These are phyloP conservation scores for Paraphysoderma sedebokerense DNA, from an alignment of 371 early-diverging fungal genomes.

Conservation along the genomic window DNA sequence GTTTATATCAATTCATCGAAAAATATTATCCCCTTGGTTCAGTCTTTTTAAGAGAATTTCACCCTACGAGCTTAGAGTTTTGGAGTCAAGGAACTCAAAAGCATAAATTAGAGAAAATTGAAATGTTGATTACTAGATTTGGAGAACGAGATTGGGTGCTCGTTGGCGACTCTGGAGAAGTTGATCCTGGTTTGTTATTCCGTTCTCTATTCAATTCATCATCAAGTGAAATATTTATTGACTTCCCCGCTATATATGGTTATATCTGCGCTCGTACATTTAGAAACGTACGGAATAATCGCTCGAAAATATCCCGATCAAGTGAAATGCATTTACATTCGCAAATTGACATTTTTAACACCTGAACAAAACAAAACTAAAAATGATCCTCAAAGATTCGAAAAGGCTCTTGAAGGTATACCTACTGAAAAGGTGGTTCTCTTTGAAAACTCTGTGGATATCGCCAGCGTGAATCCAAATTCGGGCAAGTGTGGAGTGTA, in stretches of 20 bases:
- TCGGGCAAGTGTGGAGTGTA: slow-evolving; percentile 1
- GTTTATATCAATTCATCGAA: too few relatives aligned
- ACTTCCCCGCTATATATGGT: neutral
- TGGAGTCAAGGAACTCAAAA: neutral
- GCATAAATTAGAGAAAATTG: neutral
- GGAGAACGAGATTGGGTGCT: neutral
- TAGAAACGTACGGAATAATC: too few relatives aligned
- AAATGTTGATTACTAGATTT: neutral
- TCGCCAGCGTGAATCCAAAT: neutral
- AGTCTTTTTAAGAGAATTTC: neutral
- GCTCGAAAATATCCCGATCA: too few relatives aligned
- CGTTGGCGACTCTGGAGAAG: neutral
- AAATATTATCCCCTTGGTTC: too few relatives aligned
- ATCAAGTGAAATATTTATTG: neutral
- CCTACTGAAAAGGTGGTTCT: neutral
- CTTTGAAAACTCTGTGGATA: neutral
- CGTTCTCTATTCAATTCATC: too few relatives aligned
- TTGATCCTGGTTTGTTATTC: neutral
- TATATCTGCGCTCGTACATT: too few relatives aligned
- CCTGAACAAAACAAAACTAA: too few relatives aligned
- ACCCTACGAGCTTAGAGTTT: neutral
- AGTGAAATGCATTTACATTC: slow-evolving; percentile 1
- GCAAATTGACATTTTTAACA: neutral
- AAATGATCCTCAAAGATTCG: neutral
- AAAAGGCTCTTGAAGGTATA: neutral